Evolutionary conservation across 1,139 yeast genomes (phyloP).

Genomic region (Yamadazyma triangularis): DNA sequence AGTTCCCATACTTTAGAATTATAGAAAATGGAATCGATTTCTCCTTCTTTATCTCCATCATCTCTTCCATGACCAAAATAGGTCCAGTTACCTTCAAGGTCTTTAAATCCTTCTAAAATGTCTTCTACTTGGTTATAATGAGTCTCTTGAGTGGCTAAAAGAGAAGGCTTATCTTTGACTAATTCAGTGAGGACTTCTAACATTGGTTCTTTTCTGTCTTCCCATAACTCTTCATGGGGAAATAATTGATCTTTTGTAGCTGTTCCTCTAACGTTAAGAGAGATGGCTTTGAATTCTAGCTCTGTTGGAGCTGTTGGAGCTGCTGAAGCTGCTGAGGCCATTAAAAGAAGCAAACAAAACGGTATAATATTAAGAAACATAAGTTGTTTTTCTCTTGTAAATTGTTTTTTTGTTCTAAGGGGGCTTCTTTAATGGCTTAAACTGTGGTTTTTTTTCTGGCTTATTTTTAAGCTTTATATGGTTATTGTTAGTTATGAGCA

Average conservation of each 20-base stretch:
- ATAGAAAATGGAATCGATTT: conserved; percentile 42
- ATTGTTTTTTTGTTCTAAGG: no score
- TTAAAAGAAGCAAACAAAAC: no score
- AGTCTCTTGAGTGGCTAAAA: conserved; percentile 28
- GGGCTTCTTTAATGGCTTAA: no score
- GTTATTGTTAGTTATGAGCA: no score
- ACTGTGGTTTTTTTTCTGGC: no score
- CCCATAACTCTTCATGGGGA: conserved; percentile 23
- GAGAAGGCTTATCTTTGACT: conserved; percentile 14
- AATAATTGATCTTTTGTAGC: conserved; percentile 15
- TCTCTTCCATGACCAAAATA: conserved; percentile 45
- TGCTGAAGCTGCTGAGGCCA: not conserved
- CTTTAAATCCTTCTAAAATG: conserved; percentile 15
- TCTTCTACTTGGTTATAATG: conserved; percentile 22
- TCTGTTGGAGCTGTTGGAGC: not conserved
- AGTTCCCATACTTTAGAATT: conserved; percentile 25
- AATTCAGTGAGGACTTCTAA: conserved; percentile 12
- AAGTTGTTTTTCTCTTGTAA: no score
- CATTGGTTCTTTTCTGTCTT: conserved; percentile 16
- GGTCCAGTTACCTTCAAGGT: conserved; percentile 22
- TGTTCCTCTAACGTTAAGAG: conserved; percentile 24
- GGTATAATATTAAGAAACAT: no score
- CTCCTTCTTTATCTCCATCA: conserved; percentile 40
- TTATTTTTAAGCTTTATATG: no score
- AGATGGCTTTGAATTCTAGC: conserved; percentile 9